Evolutionary conservation across 352 stramenopile genomes (phyloP).

Genomic region (Pythium brachiatum): DNA sequence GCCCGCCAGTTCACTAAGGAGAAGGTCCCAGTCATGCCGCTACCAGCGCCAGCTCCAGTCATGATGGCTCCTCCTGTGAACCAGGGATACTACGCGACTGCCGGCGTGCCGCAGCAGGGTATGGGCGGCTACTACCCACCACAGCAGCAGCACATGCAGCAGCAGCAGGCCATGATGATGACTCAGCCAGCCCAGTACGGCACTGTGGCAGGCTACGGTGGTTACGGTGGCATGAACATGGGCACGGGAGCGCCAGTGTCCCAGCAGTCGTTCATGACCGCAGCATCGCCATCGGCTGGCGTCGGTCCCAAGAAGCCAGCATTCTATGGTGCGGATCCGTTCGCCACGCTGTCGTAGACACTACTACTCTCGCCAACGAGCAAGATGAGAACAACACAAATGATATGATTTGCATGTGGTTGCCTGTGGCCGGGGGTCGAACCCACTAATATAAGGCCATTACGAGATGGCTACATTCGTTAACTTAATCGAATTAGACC

Average conservation of each 20-base stretch:
- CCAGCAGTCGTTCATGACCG: slow-evolving; percentile 27
- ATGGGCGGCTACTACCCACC: slow-evolving; percentile 18
- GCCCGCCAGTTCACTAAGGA: slow-evolving; percentile 49
- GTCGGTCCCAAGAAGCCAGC: slow-evolving; percentile 10
- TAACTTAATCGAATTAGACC: neutral
- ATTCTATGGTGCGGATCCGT: slow-evolving; percentile 26
- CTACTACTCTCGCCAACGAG: neutral
- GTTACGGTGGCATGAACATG: slow-evolving; percentile 17
- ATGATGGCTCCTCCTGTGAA: slow-evolving; percentile 14
- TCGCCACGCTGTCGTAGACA: slow-evolving; percentile 25
- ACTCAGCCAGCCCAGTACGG: slow-evolving; percentile 19
- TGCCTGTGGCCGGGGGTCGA: neutral
- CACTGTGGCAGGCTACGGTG: slow-evolving; percentile 19
- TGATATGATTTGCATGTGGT: neutral
- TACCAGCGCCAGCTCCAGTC: slow-evolving; percentile 19
- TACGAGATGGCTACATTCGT: neutral
- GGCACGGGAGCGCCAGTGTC: slow-evolving; percentile 11
- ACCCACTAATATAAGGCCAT: slow-evolving; percentile 1
- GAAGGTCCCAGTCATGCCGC: slow-evolving; percentile 60
- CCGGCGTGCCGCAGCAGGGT: neutral
- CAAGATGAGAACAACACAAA: neutral
- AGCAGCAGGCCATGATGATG: slow-evolving; percentile 21
- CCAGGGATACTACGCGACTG: slow-evolving; percentile 18
- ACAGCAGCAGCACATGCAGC: slow-evolving; percentile 5
- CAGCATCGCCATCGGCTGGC: slow-evolving; percentile 1